phyloP scores from a whole-genome alignment of 495 filamentous ascomycete genomes.

The Lentithecium fluviatile region DNA sequence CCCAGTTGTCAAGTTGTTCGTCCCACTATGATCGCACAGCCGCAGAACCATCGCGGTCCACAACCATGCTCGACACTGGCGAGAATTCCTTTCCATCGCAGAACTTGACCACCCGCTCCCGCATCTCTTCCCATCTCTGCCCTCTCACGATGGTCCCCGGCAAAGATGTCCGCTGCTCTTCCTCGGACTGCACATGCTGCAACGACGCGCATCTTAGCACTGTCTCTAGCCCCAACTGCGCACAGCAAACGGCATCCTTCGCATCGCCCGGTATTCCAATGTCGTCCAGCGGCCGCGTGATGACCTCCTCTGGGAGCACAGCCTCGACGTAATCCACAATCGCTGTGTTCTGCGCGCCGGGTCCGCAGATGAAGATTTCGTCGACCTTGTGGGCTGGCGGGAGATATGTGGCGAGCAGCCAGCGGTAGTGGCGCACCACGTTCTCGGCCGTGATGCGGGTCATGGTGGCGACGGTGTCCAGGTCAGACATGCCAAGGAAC shows the following conservation, averaged over 20 bases:
- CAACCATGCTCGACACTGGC: too few relatives aligned
- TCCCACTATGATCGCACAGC: too few relatives aligned
- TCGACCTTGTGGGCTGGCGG: neutral
- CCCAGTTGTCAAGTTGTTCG: too few relatives aligned
- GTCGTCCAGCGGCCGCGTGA: slow-evolving; percentile 10
- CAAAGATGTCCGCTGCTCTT: too few relatives aligned
- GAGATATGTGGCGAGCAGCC: neutral
- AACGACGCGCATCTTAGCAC: slow-evolving; percentile 2
- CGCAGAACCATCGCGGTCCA: too few relatives aligned
- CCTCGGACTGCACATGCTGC: too few relatives aligned
- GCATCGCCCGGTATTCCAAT: slow-evolving; percentile 8
- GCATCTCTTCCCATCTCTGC: too few relatives aligned
- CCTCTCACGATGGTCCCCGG: too few relatives aligned
- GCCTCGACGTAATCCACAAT: slow-evolving; percentile 11
- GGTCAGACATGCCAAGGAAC: neutral
- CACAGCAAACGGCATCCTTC: slow-evolving; percentile 16
- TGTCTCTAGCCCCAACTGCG: slow-evolving; percentile 7
- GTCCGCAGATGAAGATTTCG: slow-evolving; percentile 27
- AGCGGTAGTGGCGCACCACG: slow-evolving; percentile 13
- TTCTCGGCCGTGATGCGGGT: slow-evolving; percentile 20
- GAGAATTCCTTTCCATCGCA: too few relatives aligned
- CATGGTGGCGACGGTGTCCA: slow-evolving; percentile 21
- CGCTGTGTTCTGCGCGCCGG: slow-evolving; percentile 14
- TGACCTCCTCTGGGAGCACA: neutral
- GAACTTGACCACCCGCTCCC: too few relatives aligned